phyloP scores from a whole-genome alignment of 2,329 filamentous ascomycete species.

The Biscogniauxia mediterranea region DNA sequence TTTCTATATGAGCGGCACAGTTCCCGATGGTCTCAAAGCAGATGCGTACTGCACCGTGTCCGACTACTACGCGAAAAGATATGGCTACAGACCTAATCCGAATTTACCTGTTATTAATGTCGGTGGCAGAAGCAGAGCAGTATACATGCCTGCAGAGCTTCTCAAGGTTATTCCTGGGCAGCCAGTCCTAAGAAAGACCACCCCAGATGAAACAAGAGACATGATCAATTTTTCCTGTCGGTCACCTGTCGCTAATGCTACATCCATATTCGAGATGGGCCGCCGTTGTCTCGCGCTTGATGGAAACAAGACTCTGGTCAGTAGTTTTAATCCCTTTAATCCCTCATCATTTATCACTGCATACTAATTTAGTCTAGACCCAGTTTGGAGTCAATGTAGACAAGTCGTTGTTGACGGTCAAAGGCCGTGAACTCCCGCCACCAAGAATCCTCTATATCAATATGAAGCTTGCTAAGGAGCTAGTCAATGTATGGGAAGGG shows the following conservation, averaged over 20 bases:
- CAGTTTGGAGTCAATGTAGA: conserved; percentile 64
- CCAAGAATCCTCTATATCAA: conserved; percentile 61
- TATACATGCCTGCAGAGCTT: conserved; percentile 66
- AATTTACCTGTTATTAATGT: conserved; percentile 64
- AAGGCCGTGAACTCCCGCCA: conserved; percentile 63
- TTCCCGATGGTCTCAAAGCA: conserved; percentile 26
- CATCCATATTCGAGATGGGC: conserved; percentile 60
- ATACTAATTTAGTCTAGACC: conserved; percentile 14
- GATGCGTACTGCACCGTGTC: conserved; percentile 36
- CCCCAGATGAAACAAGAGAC: conserved; percentile 55
- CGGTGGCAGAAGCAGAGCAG: conserved; percentile 54
- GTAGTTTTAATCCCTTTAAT: conserved; percentile 10
- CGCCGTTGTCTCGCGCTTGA: conserved; percentile 58
- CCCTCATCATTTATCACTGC: not conserved
- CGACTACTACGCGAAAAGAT: conserved; percentile 44
- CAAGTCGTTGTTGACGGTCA: conserved; percentile 66
- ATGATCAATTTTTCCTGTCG: conserved; percentile 77
- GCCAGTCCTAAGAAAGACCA: conserved; percentile 57
- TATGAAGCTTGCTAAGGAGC: conserved; percentile 26
- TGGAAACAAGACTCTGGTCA: conserved; percentile 45
- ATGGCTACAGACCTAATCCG: conserved; percentile 29
- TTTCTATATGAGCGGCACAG: conserved; percentile 32
- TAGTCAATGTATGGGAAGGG: conserved; percentile 46
- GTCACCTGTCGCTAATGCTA: conserved; percentile 62
- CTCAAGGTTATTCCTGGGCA: conserved; percentile 66